These are phyloP conservation scores for Tuber umbilicatum DNA, from an alignment of 495 filamentous ascomycete species.

Conservation along the genomic window DNA sequence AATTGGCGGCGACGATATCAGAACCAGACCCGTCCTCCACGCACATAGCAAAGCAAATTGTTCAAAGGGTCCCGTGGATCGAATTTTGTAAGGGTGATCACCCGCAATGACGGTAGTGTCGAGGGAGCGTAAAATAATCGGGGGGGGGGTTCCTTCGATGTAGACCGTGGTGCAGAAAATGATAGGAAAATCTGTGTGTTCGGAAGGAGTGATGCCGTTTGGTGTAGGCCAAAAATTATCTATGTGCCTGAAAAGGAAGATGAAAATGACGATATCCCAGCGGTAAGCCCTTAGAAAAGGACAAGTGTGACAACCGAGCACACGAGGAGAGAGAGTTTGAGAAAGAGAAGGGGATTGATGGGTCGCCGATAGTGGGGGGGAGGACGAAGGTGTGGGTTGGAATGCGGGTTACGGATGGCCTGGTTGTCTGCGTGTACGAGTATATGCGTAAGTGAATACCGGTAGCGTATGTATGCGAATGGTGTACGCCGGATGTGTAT, in stretches of 20 bases:
- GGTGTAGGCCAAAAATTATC: conserved; percentile 27
- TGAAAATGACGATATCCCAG: conserved; percentile 33
- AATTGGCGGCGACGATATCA: conserved; percentile 33
- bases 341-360: conserved; percentile 15
- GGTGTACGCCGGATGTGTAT: background rate
- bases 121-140: conserved; percentile 31
- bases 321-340: conserved; percentile 22
- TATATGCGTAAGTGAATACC: background rate
- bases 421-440: background rate
- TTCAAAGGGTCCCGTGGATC: conserved; percentile 41
- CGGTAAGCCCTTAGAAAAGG: conserved; percentile 16
- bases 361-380: conserved; percentile 13
- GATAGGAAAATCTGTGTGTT: conserved; percentile 24
- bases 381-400: conserved; percentile 21
- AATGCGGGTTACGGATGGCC: conserved; percentile 2
- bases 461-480: conserved; percentile 1
- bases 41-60: conserved; percentile 32
- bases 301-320: conserved; percentile 29
- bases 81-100: conserved; percentile 41
- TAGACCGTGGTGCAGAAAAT: conserved; percentile 30
- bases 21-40: conserved; percentile 37
- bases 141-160: conserved; percentile 26
- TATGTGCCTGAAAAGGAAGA: conserved; percentile 28
- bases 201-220: conserved; percentile 40
- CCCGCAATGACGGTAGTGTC: conserved; percentile 33